These are phyloP conservation scores for Phytophthora ramorum DNA, from an alignment of 352 stramenopile species.

Conservation along the genomic window DNA sequence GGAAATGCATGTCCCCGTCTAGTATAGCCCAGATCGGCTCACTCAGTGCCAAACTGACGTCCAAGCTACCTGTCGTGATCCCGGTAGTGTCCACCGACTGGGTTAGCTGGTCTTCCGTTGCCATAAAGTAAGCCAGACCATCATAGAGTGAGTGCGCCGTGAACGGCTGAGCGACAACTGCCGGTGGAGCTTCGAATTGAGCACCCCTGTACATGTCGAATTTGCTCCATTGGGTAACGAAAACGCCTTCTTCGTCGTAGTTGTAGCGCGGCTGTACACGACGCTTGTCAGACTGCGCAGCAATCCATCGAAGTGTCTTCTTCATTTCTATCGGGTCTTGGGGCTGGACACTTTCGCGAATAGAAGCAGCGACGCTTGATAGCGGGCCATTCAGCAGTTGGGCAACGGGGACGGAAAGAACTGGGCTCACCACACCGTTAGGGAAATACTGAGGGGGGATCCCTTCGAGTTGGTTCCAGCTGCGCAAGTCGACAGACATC, in stretches of 20 bases:
- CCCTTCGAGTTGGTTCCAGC: constrained; percentile 13
- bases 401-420: constrained; percentile 7
- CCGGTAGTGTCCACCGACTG: constrained; percentile 3
- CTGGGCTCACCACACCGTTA: constrained; percentile 22
- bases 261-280: constrained; percentile 19
- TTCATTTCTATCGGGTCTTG: constrained; percentile 5
- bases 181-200: constrained; percentile 16
- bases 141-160: constrained; percentile 25
- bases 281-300: constrained; percentile 27
- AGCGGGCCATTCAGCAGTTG: constrained; percentile 15
- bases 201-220: constrained; percentile 31
- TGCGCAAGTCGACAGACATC: constrained; percentile 19
- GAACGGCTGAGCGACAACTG: constrained; percentile 30
- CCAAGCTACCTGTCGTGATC: constrained; percentile 10
- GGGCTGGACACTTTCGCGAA: constrained; percentile 8
- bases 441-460: constrained; percentile 25
- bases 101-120: constrained; percentile 28
- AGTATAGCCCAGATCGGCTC: constrained; percentile 18
- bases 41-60: constrained; percentile 15
- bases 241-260: constrained; percentile 10
- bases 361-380: constrained; percentile 3
- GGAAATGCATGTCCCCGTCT: constrained; percentile 12
- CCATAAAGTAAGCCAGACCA: constrained; percentile 31
- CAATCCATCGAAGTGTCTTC: constrained; percentile 30
- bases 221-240: constrained; percentile 35